Percentiles rank a stretch among this genome's conserved stretches.
Evolutionary conservation across 352 stramenopile species (phyloP).

Genomic region (Phytopythium mirpurense): DNA sequence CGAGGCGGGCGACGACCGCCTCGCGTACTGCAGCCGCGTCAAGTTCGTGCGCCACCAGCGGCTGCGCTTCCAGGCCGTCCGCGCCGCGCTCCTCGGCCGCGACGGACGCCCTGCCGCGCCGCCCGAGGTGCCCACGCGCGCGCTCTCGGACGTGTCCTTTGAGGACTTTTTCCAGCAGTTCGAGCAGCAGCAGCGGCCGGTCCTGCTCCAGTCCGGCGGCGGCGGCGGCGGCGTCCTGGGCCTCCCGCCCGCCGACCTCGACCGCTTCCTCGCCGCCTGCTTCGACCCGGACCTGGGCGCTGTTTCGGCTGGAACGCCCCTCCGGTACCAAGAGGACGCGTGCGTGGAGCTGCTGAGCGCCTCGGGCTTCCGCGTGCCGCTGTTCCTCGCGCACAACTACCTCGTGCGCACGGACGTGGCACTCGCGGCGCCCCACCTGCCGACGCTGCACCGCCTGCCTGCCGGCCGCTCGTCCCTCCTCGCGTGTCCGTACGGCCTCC

Average conservation of each 20-base stretch:
- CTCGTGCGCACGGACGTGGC: slow-evolving; percentile 51
- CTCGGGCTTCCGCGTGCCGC: slow-evolving; percentile 39
- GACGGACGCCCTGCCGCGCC: neutral
- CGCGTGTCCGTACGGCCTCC: slow-evolving; percentile 54
- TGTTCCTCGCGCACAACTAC: slow-evolving; percentile 60
- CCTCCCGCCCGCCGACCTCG: slow-evolving; percentile 4
- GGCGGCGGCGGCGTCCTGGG: slow-evolving; percentile 13
- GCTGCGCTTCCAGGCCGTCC: slow-evolving; percentile 24
- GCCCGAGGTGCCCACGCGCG: slow-evolving; percentile 12
- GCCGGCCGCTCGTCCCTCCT: slow-evolving; percentile 5
- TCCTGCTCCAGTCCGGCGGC: slow-evolving; percentile 24
- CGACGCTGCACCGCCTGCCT: slow-evolving; percentile 7
- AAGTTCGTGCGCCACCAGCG: slow-evolving; percentile 49
- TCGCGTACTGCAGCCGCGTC: slow-evolving; percentile 35
- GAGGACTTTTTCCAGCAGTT: slow-evolving; percentile 66
- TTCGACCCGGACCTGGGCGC: slow-evolving; percentile 7
- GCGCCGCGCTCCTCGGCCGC: slow-evolving; percentile 12
- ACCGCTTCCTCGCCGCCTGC: slow-evolving; percentile 13
- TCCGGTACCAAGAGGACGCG: slow-evolving; percentile 22
- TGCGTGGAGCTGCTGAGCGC: slow-evolving; percentile 29
- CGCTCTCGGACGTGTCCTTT: slow-evolving; percentile 25
- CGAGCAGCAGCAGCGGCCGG: slow-evolving; percentile 23
- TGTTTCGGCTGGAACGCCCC: neutral
- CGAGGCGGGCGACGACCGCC: slow-evolving; percentile 2
- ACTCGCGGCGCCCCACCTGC: slow-evolving; percentile 19